phyloP scores from a whole-genome alignment of 1,284 basidiomycete genomes.

The Vanrija humicola region DNA sequence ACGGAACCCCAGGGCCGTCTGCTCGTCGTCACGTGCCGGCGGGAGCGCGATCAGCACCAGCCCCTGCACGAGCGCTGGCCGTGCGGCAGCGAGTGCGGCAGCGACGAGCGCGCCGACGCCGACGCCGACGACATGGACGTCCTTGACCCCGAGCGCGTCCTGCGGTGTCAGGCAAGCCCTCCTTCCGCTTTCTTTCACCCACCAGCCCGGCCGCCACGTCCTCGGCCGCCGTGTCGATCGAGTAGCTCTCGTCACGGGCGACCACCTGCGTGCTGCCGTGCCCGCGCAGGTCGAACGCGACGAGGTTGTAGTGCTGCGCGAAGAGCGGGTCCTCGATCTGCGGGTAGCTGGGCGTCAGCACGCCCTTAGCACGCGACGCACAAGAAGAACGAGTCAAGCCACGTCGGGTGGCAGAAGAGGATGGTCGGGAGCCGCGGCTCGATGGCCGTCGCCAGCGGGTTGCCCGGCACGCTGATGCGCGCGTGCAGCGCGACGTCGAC shows the following conservation, averaged over 20 bases:
- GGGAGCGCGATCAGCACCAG: conserved; percentile 16
- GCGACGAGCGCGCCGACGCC: conserved; percentile 17
- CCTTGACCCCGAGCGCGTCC: conserved; percentile 8
- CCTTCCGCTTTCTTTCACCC: conserved; percentile 2
- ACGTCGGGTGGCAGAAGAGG: conserved; percentile 15
- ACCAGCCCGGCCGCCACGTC: conserved; percentile 14
- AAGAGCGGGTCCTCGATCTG: conserved; percentile 30
- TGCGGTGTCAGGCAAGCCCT: background rate
- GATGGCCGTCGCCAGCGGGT: background rate
- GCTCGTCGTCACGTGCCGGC: conserved; percentile 10
- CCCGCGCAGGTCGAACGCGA: conserved; percentile 25
- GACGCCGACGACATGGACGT: conserved; percentile 23
- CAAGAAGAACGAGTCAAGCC: conserved; percentile 17
- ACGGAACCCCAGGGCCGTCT: conserved; percentile 11
- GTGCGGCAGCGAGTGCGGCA: conserved; percentile 8
- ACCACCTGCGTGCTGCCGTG: conserved; percentile 20
- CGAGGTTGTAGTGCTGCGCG: conserved; percentile 23
- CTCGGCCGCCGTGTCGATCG: conserved; percentile 10
- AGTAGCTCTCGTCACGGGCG: conserved; percentile 3
- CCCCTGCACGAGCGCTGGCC: conserved; percentile 11
- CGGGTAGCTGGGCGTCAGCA: conserved; percentile 26
- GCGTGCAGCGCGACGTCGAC: conserved; percentile 2
- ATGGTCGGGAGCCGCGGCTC: conserved; percentile 6
- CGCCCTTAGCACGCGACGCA: background rate
- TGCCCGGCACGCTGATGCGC: conserved; percentile 3